phyloP scores from a whole-genome alignment of 306 rosid species.

The Vachellia pachyceras region DNA sequence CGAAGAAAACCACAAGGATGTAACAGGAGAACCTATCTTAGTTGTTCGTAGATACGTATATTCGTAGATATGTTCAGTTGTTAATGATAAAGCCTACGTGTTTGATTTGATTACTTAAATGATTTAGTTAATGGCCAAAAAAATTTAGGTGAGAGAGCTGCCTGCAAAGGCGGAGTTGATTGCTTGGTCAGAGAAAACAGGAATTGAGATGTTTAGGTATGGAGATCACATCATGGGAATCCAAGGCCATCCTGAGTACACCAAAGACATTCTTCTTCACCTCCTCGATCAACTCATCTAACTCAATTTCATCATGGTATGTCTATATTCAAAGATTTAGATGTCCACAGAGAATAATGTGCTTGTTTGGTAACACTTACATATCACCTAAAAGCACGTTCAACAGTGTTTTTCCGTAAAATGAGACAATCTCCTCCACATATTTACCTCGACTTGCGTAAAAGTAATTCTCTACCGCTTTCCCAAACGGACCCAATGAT shows the following conservation, averaged over 20 bases:
- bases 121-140: not conserved
- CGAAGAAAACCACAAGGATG: not conserved
- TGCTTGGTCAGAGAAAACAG: slow-evolving; percentile 92
- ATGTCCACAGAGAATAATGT: not conserved
- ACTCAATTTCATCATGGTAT: slow-evolving; percentile 55
- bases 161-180: slow-evolving; percentile 82
- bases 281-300: slow-evolving; percentile 78
- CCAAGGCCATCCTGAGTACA: slow-evolving; percentile 96
- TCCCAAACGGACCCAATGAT: too few species aligned
- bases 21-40: too few species aligned
- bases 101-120: not conserved
- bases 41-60: too few species aligned
- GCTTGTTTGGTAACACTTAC: too few species aligned
- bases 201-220: slow-evolving; percentile 78
- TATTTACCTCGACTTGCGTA: too few species aligned
- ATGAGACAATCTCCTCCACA: too few species aligned
- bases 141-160: slow-evolving; percentile 66
- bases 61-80: not conserved
- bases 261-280: slow-evolving; percentile 81
- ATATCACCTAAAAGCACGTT: too few species aligned
- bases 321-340: not conserved
- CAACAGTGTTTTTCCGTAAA: too few species aligned
- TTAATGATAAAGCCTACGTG: not conserved
- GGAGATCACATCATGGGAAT: slow-evolving; percentile 95
- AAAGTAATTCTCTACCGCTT: too few species aligned